Base-by-base conservation (phyloP, 495 filamentous ascomycete species). In the Ascodesmis nigricans region DNA sequence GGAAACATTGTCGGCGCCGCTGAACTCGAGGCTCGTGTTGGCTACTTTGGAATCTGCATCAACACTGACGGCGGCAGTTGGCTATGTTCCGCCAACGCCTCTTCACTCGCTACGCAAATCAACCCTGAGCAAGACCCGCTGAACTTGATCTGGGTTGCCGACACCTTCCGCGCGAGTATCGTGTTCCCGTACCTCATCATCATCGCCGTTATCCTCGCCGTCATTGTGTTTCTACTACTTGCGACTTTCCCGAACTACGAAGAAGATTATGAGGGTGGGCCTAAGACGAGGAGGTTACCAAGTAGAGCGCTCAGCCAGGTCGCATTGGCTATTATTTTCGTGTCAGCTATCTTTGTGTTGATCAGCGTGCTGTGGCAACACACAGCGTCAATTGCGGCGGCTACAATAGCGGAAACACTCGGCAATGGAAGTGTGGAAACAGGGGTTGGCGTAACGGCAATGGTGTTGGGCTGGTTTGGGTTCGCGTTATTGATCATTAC, bases 401-500 rank as follows among this genome's bases (percentile, higher is more conserved):
- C 78, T 38, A 80, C 83, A 28, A 78, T 93, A 39, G 82, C 80
- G 0, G 81, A 91, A 55, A 82, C 91, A 49, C 64, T 95, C 44
- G 84, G 76, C n/a, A 95, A 95, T 55, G 84, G 84, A 11, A 81
- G 74, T 45, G 78, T 95, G 10, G 63, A 68, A 54, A 77, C 74
- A 33, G 84, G 84, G 9, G 81, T 95, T 24, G 84, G 84, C 2
- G 77, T 77, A 3, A 77, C 72, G 2, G 84, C 84, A 6, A 95
- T 95, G 79, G 76, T 93, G 19, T 63, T 95, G 46, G 84, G 84
- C 17, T 95, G 84, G 84, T 93, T 95, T 54, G 77, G 80, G 9
- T 95, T 95, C 48, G 77, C 75, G 21, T 49, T 93, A 38, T 61
- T 95, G 41, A 84, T 93, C 35, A 71, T 93, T 21, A 81, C 91